Conservation (phyloP, 176 grass and related monocot species). For the Ensete glaucum region DNA sequence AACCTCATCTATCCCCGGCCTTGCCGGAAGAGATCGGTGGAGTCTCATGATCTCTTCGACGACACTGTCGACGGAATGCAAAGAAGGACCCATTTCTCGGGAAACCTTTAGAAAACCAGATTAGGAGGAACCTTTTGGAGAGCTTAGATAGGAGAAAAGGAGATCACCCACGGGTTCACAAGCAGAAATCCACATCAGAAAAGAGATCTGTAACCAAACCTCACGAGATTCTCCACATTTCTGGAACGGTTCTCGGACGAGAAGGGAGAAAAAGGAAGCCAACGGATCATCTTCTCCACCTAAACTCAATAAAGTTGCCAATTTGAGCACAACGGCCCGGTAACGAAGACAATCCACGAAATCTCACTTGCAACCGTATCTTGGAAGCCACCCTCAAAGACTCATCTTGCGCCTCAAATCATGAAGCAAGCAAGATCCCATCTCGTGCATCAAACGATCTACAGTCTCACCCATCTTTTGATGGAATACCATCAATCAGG, state of each 20-base stretch:
- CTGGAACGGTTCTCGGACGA: slow-evolving; percentile 45
- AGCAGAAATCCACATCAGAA: slow-evolving; percentile 18
- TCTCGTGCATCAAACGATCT: not conserved
- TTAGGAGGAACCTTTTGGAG: not conserved
- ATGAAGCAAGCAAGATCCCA: not conserved
- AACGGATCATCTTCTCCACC: slow-evolving; percentile 29
- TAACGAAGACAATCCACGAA: not conserved
- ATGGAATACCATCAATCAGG: no score
- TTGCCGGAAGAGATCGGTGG: slow-evolving; percentile 59
- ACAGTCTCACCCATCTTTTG: not conserved
- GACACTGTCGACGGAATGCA: slow-evolving; percentile 56
- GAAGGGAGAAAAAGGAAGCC: slow-evolving; percentile 17
- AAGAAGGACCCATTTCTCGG: slow-evolving; percentile 37
- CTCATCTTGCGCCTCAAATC: not conserved
- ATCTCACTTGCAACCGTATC: not conserved
- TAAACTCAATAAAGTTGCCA: slow-evolving; percentile 19
- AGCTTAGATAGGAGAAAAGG: slow-evolving; percentile 9
- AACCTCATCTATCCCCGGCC: slow-evolving; percentile 65
- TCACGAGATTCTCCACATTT: slow-evolving; percentile 53
- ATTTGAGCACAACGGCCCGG: not conserved
- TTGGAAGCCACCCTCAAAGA: not conserved
- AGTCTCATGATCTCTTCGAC: slow-evolving; percentile 81
- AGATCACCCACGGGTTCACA: slow-evolving; percentile 14
- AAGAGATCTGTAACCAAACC: slow-evolving; percentile 41
- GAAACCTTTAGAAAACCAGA: slow-evolving; percentile 6